Evolutionary conservation across 75 land plant species (phyloP).

Genomic region (Selaginella moellendorffii): DNA sequence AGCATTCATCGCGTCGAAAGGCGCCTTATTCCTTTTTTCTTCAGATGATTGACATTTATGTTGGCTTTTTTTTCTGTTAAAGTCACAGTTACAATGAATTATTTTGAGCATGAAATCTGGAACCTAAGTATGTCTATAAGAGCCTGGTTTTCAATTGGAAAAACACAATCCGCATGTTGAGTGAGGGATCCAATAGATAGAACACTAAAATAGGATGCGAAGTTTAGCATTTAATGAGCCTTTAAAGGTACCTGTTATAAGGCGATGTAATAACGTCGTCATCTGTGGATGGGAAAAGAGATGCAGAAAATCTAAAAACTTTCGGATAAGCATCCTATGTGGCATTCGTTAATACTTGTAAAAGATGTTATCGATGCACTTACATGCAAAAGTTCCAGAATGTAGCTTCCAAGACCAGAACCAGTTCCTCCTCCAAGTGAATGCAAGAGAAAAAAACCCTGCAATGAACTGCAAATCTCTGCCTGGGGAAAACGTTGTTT

Average conservation of each 20-base stretch:
- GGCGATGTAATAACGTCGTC: slow-evolving; percentile 35
- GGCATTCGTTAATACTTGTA: not conserved
- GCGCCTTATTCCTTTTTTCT: slow-evolving; percentile 1
- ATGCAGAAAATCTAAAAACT: slow-evolving; percentile 20
- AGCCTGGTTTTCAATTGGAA: slow-evolving; percentile 30
- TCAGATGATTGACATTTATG: not conserved
- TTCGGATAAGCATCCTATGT: slow-evolving; percentile 22
- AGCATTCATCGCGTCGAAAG: slow-evolving; percentile 27
- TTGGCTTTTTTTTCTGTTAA: not conserved
- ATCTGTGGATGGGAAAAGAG: slow-evolving; percentile 25
- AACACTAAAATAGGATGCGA: slow-evolving; percentile 12
- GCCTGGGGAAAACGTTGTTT: slow-evolving; percentile 12
- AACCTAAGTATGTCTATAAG: slow-evolving; percentile 19
- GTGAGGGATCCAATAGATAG: slow-evolving; percentile 16
- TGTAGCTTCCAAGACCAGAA: slow-evolving; percentile 33
- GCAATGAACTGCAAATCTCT: slow-evolving; percentile 25
- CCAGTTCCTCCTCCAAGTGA: slow-evolving; percentile 34
- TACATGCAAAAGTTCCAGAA: slow-evolving; percentile 28
- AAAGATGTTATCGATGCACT: not conserved
- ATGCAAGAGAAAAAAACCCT: slow-evolving; percentile 28
- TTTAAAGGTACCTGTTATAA: slow-evolving; percentile 33
- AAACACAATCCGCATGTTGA: slow-evolving; percentile 28
- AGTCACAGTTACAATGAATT: not conserved
- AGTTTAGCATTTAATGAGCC: not conserved
- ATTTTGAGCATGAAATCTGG: not conserved